Conservation (phyloP, 225 moss, liverwort and hornwort genomes). For the Rhytidiadelphus loreus region DNA sequence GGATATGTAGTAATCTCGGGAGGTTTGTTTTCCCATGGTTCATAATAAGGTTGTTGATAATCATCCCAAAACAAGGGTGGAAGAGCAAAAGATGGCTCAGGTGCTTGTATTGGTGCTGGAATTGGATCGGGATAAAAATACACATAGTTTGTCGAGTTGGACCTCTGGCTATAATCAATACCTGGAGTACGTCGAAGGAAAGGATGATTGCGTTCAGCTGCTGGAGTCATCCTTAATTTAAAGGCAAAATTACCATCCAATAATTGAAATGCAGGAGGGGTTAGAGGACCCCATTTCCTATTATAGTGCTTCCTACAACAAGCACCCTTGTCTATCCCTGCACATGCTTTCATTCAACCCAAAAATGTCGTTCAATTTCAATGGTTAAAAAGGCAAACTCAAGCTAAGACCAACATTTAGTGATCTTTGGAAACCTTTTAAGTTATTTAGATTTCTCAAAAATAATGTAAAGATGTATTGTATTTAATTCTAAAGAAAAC, state of each 20-base stretch:
- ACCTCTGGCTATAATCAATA: not conserved
- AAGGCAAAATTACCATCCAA: not conserved
- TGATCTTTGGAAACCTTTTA: not conserved
- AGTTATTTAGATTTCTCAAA: not conserved
- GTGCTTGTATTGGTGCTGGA: not conserved
- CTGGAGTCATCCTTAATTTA: conserved; percentile 2
- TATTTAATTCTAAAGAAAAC: not conserved
- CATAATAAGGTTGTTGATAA: not conserved
- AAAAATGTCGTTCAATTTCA: not conserved
- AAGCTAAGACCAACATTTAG: too few relatives aligned
- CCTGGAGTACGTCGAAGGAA: conserved; percentile 1
- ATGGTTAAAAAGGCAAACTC: not conserved
- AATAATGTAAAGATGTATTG: not conserved
- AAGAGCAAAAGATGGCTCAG: not conserved
- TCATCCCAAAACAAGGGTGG: conserved; percentile 3
- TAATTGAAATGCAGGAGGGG: not conserved
- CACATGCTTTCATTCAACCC: not conserved
- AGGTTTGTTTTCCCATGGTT: not conserved
- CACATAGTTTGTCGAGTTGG: conserved; percentile 9
- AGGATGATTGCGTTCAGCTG: not conserved
- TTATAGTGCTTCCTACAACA: not conserved
- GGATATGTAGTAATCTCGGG: not conserved
- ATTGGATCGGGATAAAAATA: conserved; percentile 1
- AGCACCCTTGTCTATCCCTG: not conserved
- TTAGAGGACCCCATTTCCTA: conserved; percentile 9